Evolutionary conservation across 495 filamentous ascomycete genomes (phyloP), one percentile per base, ranked within the genome.

Genomic region (Penicillium daleae): DNA sequence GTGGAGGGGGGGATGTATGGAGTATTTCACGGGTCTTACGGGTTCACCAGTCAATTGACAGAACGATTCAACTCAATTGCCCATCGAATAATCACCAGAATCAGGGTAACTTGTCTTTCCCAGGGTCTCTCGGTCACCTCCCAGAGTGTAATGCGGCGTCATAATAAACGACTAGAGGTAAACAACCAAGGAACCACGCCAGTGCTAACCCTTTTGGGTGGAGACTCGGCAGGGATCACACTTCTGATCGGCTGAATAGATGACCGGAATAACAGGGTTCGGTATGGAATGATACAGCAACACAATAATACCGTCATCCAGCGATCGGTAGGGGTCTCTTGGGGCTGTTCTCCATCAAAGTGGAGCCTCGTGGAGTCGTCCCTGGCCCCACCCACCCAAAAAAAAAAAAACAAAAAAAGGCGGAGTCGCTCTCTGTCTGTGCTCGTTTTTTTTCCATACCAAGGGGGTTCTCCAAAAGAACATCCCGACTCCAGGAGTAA

Each of bases 11-110:
- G 46, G 39, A 44, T 15, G 27, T 7, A n/a, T 50, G 46, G 46
- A 50, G 46, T 50, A 50, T 50, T 50, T 50, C 46, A 50, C 24
- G 46, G 46, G 46, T 15, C 46, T 50, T 50, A 50, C 46, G 22
- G 10, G 21, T 6, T n/a, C n/a, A 21, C 3, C 13, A 21, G 40
- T 22, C 42, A 22, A 24, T 46, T 6, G 9, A 29, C 44, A 9
- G 22, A 31, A 5, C 33, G 24, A 44, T 24, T 24, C 8, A 35
- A n/a, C n/a, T n/a, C n/a, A n/a, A n/a, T n/a, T n/a, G n/a, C 3
- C 29, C 29, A 3, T 31, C 29, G 29, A 31, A 4, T 7, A 31
- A 31, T 33, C 29, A 50, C 50, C 21, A 12, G 10, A 9, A 12
- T 10, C 9, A 12, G 2, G 35, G 35, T 5, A 39, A 6, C 3